Evolutionary conservation across 176 grass and related monocot genomes (phyloP).

Genomic region (Melocanna baccifera): DNA sequence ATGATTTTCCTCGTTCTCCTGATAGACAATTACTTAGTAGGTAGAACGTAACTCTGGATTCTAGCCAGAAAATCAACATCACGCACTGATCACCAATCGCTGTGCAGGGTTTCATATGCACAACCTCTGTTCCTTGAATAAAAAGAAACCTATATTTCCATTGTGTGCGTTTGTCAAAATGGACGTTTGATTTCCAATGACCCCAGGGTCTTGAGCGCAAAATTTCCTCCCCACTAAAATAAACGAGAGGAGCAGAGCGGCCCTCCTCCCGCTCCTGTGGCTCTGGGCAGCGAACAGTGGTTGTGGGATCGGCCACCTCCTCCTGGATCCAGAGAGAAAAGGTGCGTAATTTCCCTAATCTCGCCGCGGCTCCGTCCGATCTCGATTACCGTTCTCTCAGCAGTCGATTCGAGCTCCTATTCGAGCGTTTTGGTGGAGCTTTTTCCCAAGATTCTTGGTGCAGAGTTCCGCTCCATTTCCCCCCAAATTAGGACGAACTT

Average conservation of each 20-base stretch:
- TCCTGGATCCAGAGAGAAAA: constrained; percentile 1
- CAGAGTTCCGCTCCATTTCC: neutral
- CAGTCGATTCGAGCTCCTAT: neutral
- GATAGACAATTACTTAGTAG: neutral
- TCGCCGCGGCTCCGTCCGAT: neutral
- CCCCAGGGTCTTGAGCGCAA: neutral
- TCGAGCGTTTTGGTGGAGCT: neutral
- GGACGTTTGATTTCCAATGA: neutral
- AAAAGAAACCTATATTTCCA: neutral
- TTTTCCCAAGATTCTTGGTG: neutral
- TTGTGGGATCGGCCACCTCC: neutral
- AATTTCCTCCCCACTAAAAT: neutral
- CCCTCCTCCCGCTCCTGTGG: neutral
- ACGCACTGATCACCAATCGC: neutral
- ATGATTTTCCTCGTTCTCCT: neutral
- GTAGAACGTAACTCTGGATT: neutral
- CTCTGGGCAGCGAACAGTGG: constrained; percentile 23
- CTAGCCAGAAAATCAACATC: neutral
- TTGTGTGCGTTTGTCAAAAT: neutral
- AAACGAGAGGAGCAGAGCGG: neutral
- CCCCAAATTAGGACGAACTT: neutral
- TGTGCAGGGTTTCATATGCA: neutral
- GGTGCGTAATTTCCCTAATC: constrained; percentile 29
- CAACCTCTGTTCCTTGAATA: neutral
- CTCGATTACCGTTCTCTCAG: neutral